Percentiles rank a stretch among this genome's conserved stretches.
Conservation (phyloP, 1,284 basidiomycete genomes). For the Moniliella sp. region DNA sequence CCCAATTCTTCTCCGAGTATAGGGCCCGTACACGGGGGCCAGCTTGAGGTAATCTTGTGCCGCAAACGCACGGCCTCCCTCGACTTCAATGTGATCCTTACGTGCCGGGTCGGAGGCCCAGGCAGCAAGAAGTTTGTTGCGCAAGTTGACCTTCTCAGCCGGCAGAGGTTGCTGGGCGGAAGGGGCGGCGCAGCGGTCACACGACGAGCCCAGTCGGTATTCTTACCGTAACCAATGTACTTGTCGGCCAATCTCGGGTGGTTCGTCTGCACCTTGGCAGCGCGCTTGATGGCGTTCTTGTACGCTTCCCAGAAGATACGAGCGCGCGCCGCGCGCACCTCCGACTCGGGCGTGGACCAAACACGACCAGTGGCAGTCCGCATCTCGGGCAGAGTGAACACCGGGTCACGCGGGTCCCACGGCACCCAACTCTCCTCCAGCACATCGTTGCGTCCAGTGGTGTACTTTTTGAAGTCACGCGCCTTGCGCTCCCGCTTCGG, state of each 20-base stretch:
- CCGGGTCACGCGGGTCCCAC: conserved; percentile 26
- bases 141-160: conserved; percentile 11
- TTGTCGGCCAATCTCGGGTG: no score
- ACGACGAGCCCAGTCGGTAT: conserved; percentile 3
- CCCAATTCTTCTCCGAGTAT: conserved; percentile 20
- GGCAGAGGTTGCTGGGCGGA: conserved; percentile 22
- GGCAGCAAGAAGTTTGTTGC: conserved; percentile 7
- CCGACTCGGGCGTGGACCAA: conserved; percentile 1
- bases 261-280: no score
- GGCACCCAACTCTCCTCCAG: conserved; percentile 23
- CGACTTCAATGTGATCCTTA: conserved; percentile 7
- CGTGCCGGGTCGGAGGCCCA: conserved; percentile 12
- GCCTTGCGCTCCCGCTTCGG: conserved; percentile 11
- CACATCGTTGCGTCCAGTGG: conserved; percentile 4
- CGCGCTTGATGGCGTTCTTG: conserved; percentile 2
- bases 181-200: conserved; percentile 12
- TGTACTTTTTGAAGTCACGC: neutral
- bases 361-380: no score
- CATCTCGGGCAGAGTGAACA: conserved; percentile 10
- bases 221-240: conserved; percentile 2
- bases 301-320: conserved; percentile 1
- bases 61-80: conserved; percentile 22
- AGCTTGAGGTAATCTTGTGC: conserved; percentile 25
- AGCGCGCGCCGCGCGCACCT: conserved; percentile 1
- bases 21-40: conserved; percentile 17